Evolutionary conservation across 257 asterid species (phyloP).

Genomic region (Jacaranda copaia): DNA sequence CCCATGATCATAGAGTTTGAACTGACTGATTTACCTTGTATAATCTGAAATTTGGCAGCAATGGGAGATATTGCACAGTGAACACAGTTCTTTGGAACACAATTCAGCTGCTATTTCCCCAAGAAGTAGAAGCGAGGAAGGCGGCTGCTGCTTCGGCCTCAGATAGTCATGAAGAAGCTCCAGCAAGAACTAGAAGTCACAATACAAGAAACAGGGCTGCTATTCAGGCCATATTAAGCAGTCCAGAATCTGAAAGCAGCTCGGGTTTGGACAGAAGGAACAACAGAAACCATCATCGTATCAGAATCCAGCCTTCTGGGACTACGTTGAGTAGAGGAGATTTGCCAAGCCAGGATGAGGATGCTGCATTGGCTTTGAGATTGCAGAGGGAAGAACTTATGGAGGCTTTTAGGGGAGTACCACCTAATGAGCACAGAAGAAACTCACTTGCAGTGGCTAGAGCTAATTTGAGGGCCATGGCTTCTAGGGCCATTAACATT

Average conservation of each 20-base stretch:
- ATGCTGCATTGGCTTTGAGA: conserved; percentile 92
- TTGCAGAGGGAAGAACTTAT: conserved; percentile 93
- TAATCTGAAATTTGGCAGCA: conserved; percentile 54
- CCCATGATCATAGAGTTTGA: too few species aligned
- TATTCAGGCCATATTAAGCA: conserved; percentile 41
- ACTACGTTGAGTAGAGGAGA: conserved; percentile 25
- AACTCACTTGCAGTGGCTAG: conserved; percentile 63
- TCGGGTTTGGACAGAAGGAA: conserved; percentile 43
- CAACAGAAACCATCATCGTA: conserved; percentile 34
- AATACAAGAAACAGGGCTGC: conserved; percentile 41
- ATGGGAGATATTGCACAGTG: conserved; percentile 82
- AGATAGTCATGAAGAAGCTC: conserved; percentile 34
- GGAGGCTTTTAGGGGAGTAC: conserved; percentile 51
- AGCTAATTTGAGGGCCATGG: conserved; percentile 93
- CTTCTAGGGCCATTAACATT: conserved; percentile 66
- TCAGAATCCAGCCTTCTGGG: conserved; percentile 25
- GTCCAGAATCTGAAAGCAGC: conserved; percentile 53
- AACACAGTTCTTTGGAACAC: conserved; percentile 99
- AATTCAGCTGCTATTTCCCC: conserved; percentile 86
- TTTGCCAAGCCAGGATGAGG: conserved; percentile 73
- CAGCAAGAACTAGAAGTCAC: conserved; percentile 38
- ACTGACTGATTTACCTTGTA: neutral
- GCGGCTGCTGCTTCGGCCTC: conserved; percentile 36
- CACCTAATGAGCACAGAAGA: conserved; percentile 39
- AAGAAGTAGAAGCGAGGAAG: conserved; percentile 83